phyloP scores from a whole-genome alignment of 768 basidiomycete genomes.

The Leccinum disarticulatum region DNA sequence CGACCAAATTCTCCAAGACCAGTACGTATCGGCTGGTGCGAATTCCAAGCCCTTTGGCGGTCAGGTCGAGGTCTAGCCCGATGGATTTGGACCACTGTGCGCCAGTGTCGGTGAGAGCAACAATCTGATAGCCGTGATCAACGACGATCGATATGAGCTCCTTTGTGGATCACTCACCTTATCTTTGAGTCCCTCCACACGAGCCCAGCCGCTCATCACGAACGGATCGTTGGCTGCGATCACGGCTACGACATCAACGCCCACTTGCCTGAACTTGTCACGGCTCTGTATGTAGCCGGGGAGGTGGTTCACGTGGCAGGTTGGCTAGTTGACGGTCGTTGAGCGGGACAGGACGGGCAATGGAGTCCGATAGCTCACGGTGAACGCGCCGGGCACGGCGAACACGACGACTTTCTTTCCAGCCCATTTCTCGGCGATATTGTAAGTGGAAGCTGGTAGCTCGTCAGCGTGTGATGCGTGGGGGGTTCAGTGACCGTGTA shows the following conservation, averaged over 20 bases:
- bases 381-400: conserved; percentile 80
- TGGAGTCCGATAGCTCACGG: conserved; percentile 44
- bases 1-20: conserved; percentile 66
- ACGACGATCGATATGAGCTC: conserved; percentile 9
- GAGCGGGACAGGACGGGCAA: neutral
- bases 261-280: conserved; percentile 51
- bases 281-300: conserved; percentile 47
- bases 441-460: conserved; percentile 48
- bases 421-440: conserved; percentile 62
- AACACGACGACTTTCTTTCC: conserved; percentile 81
- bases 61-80: conserved; percentile 55
- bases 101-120: conserved; percentile 54
- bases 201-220: conserved; percentile 61
- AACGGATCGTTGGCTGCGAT: conserved; percentile 62
- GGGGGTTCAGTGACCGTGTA: conserved; percentile 5
- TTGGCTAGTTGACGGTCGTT: conserved; percentile 29
- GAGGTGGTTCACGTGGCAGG: conserved; percentile 44
- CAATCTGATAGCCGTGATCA: conserved; percentile 42
- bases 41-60: conserved; percentile 48
- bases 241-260: conserved; percentile 52
- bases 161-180: conserved; percentile 45
- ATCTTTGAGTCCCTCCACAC: conserved; percentile 61
- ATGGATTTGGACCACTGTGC: conserved; percentile 57
- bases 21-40: conserved; percentile 65
- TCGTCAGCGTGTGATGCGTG: neutral